Conservation (phyloP, 805 yeast species). For the Debaryomyces prosopidis region DNA sequence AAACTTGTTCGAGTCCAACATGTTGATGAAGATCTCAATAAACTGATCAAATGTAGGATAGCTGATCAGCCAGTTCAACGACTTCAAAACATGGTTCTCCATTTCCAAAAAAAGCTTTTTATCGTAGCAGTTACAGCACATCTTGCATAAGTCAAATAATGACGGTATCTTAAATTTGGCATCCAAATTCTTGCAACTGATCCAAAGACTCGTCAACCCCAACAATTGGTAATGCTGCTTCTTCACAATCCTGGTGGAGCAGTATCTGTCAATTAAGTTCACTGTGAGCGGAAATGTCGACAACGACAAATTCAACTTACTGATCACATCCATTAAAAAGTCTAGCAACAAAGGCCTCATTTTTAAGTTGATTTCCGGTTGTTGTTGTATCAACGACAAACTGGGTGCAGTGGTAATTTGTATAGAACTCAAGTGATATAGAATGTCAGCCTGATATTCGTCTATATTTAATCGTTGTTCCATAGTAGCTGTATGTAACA, state of each 20-base stretch:
- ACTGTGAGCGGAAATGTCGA: slow-evolving; percentile 46
- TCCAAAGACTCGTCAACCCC: slow-evolving; percentile 46
- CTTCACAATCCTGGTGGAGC: slow-evolving; percentile 45
- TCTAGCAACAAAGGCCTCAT: slow-evolving; percentile 46
- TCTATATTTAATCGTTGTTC: background rate
- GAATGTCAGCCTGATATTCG: slow-evolving; percentile 48
- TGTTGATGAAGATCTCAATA: slow-evolving; percentile 55
- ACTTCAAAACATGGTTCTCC: slow-evolving; percentile 66
- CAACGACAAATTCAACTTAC: slow-evolving; percentile 39
- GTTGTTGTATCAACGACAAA: slow-evolving; percentile 42
- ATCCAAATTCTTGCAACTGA: slow-evolving; percentile 48
- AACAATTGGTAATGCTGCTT: slow-evolving; percentile 47
- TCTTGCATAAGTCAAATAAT: slow-evolving; percentile 49
- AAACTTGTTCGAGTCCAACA: slow-evolving; percentile 33
- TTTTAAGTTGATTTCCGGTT: slow-evolving; percentile 44
- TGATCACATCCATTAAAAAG: slow-evolving; percentile 46
- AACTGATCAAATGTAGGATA: slow-evolving; percentile 64
- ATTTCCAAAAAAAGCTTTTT: slow-evolving; percentile 59
- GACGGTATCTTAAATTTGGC: slow-evolving; percentile 59
- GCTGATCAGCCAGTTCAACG: slow-evolving; percentile 64
- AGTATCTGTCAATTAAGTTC: slow-evolving; percentile 44
- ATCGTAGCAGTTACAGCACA: slow-evolving; percentile 60
- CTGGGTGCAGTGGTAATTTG: slow-evolving; percentile 32
- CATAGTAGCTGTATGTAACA: slow-evolving; percentile 9
- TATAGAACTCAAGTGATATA: slow-evolving; percentile 30